Evolutionary conservation across 768 basidiomycete genomes (phyloP).

Genomic region (Mycena rosella): DNA sequence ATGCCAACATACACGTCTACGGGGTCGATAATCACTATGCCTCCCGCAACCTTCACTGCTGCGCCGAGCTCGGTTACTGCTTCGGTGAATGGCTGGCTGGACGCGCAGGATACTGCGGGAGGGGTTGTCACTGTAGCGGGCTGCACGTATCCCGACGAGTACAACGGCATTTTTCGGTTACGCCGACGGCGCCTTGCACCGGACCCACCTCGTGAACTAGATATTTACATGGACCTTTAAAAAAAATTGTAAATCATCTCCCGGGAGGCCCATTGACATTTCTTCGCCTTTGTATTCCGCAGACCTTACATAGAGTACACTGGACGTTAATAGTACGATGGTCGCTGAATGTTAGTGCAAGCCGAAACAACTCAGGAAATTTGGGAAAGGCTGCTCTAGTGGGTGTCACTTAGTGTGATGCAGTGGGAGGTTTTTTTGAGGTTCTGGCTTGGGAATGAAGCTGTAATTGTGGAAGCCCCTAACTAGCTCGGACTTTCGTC

Average conservation of each 20-base stretch:
- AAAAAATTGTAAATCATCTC: background rate
- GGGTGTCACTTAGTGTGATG: too few relatives aligned
- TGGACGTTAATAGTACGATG: slow-evolving; percentile 16
- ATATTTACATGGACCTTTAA: background rate
- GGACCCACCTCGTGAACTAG: slow-evolving; percentile 33
- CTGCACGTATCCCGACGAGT: slow-evolving; percentile 68
- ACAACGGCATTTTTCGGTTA: slow-evolving; percentile 37
- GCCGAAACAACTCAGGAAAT: too few relatives aligned
- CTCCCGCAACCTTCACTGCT: slow-evolving; percentile 65
- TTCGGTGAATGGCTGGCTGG: slow-evolving; percentile 69
- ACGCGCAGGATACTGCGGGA: slow-evolving; percentile 60
- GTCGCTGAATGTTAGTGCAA: background rate
- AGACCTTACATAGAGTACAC: slow-evolving; percentile 16
- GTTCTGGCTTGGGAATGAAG: too few relatives aligned
- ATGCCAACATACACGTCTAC: slow-evolving; percentile 78
- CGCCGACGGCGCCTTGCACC: slow-evolving; percentile 46
- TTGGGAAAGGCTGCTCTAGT: too few relatives aligned
- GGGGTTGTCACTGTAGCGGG: slow-evolving; percentile 63
- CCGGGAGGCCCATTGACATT: background rate
- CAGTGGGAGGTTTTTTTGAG: too few relatives aligned
- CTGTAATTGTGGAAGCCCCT: too few relatives aligned
- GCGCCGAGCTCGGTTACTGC: slow-evolving; percentile 54
- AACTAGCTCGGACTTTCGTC: too few relatives aligned
- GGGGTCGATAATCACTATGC: slow-evolving; percentile 67
- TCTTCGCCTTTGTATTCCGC: background rate